A percentile compares a stretch with the other conserved stretches of the same genome.
Evolutionary conservation across 176 grass and related monocot species (phyloP).

Genomic region (Saccharum spontaneum): DNA sequence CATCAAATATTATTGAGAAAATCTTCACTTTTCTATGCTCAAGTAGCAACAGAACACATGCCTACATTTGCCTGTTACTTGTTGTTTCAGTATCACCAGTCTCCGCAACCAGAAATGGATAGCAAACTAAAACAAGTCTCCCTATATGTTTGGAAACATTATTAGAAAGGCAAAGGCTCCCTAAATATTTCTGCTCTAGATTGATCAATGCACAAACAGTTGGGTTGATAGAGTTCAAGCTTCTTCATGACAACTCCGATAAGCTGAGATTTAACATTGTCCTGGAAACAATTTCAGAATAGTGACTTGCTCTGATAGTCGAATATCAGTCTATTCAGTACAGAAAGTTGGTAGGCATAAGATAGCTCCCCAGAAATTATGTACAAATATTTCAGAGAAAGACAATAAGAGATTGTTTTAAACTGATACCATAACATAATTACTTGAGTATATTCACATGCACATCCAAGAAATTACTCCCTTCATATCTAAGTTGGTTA

Average conservation of each 20-base stretch:
- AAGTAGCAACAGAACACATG: not conserved
- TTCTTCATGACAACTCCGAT: not conserved
- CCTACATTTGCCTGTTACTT: conserved; percentile 18
- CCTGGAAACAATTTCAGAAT: not conserved
- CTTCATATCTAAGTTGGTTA: not conserved
- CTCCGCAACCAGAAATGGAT: not conserved
- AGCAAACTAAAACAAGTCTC: not conserved
- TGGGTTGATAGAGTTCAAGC: not conserved
- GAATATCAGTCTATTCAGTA: not conserved
- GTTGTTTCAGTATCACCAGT: not conserved
- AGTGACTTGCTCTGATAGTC: not conserved
- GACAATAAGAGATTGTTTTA: not conserved
- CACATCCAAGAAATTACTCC: conserved; percentile 14
- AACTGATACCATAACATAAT: not conserved
- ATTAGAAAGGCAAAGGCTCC: conserved; percentile 6
- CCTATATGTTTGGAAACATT: not conserved
- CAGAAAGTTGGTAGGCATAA: not conserved
- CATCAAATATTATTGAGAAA: not conserved
- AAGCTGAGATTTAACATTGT: not conserved
- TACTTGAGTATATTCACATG: conserved; percentile 15
- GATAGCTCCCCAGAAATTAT: not conserved
- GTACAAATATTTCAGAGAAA: not conserved
- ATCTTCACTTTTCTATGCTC: not conserved
- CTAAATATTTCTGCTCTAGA: not conserved
- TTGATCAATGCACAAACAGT: not conserved